Conservation (phyloP, 768 basidiomycete genomes). For the Mrakia blollopis region DNA sequence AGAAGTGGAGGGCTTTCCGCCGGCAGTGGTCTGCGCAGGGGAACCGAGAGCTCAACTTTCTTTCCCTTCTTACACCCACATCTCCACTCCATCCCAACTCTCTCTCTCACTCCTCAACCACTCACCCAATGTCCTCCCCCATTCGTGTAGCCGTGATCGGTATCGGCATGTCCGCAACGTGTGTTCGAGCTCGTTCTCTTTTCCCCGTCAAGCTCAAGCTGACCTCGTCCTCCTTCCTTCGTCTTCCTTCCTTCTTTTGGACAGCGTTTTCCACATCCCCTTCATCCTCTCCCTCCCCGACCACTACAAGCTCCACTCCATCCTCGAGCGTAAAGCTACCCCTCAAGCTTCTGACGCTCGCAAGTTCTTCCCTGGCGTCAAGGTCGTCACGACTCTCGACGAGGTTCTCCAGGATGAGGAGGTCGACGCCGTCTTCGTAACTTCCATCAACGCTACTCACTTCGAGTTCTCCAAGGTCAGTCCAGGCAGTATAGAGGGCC, state of each 20-base stretch:
- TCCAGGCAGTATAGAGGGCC: too few relatives aligned
- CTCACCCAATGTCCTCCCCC: conserved; percentile 41
- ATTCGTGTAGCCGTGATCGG: conserved; percentile 70
- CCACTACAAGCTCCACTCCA: conserved; percentile 65
- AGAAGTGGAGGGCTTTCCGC: too few relatives aligned
- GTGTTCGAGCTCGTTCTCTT: not conserved
- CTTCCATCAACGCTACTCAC: conserved; percentile 71
- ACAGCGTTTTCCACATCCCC: conserved; percentile 73
- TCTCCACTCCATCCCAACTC: too few relatives aligned
- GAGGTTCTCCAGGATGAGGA: conserved; percentile 59
- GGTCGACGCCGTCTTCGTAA: conserved; percentile 61
- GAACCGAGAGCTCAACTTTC: too few relatives aligned
- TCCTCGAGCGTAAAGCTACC: conserved; percentile 66
- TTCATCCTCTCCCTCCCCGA: conserved; percentile 68
- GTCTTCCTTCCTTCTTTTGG: not conserved
- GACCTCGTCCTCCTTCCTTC: not conserved
- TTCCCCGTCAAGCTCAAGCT: not conserved
- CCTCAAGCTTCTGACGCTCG: conserved; percentile 60
- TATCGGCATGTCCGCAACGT: conserved; percentile 57
- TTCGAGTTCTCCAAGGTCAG: conserved; percentile 57
- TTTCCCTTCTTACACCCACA: not conserved
- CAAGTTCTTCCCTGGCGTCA: conserved; percentile 56
- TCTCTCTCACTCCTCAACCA: not conserved
- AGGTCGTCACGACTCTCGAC: conserved; percentile 59
- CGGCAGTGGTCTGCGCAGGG: too few relatives aligned